Evolutionary conservation across 805 yeast genomes (phyloP), one percentile per base, ranked within the genome.

Genomic region (Ogataea trehalophila): DNA sequence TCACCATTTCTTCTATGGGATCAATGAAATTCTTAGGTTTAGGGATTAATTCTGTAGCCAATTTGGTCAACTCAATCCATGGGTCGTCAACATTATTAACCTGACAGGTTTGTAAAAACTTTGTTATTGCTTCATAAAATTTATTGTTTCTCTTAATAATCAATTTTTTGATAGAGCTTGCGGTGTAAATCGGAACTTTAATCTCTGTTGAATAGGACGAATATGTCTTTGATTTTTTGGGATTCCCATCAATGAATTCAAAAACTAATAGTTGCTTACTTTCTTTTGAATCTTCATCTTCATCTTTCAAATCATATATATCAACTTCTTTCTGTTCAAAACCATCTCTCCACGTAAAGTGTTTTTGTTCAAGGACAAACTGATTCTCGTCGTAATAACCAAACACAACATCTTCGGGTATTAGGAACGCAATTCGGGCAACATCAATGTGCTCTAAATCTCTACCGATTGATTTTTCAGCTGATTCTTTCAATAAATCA

Each of bases 371-470:
- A 39, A 74, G 61, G 15, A 73, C 70, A 34, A 75, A 66, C 46
- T 68, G 91, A 57, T 84, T 83, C 60, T 85, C 89, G 62, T 91
- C 96, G 39, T 85, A 81, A 61, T 87, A 91, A 43, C 81, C 86
- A 57, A 83, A 82, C 2, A 80, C 68, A 13, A 87, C 77, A 42
- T 86, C 92, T 26, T 76, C 69, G 0, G 96, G 96, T 1, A 87
- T 62, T 7, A 90, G 58, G 8, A 69, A 74, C 40, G 73, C 77
- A 33, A 91, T 73, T 47, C 74, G 72, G 1, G 95, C 87, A 34
- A 85, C 73, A 61, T 88, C 95, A 9, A 71, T 65, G 11, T 66
- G 59, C 1, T 72, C 68, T 15, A 80, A 57, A 7, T 65, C 65
- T 22, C 81, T 58, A n/a, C 68, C 67, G 4, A 81, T 62, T 2